Evolutionary conservation across 2,329 filamentous ascomycete genomes (phyloP).

Genomic region (Pseudodiploospora longispora): DNA sequence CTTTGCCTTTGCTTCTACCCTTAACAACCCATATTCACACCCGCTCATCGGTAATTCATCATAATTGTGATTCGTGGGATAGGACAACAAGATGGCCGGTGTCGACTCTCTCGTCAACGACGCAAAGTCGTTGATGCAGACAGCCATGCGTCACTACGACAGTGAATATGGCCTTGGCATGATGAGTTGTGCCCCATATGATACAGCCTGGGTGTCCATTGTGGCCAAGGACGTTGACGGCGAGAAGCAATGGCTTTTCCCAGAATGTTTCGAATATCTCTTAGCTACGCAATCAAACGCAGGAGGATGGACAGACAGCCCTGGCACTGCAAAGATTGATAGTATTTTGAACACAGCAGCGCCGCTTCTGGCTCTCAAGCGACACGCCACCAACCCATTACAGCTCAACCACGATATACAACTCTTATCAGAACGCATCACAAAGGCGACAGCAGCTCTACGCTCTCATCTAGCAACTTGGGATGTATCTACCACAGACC

Average conservation of each 20-base stretch:
- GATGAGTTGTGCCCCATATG: slow-evolving; percentile 7
- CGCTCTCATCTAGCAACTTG: slow-evolving; percentile 2
- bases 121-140: slow-evolving; percentile 4
- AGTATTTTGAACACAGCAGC: slow-evolving; percentile 12
- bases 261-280: slow-evolving; percentile 10
- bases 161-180: slow-evolving; percentile 2
- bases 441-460: slow-evolving; percentile 2
- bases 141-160: neutral
- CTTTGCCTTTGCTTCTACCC: no score
- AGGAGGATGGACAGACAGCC: slow-evolving; percentile 5
- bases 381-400: slow-evolving; percentile 2
- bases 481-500: slow-evolving; percentile 6
- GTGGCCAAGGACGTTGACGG: slow-evolving; percentile 5
- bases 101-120: neutral
- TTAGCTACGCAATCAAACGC: slow-evolving; percentile 5
- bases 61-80: no score
- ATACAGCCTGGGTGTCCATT: slow-evolving; percentile 13
- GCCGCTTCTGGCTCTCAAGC: slow-evolving; percentile 8
- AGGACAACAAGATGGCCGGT: neutral
- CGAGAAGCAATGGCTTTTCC: slow-evolving; percentile 9
- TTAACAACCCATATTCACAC: no score
- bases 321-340: slow-evolving; percentile 5
- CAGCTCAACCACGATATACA: neutral
- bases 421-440: neutral
- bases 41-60: no score